Evolutionary conservation across 2,329 filamentous ascomycete genomes (phyloP).

Genomic region (Trichoderma sp.): DNA sequence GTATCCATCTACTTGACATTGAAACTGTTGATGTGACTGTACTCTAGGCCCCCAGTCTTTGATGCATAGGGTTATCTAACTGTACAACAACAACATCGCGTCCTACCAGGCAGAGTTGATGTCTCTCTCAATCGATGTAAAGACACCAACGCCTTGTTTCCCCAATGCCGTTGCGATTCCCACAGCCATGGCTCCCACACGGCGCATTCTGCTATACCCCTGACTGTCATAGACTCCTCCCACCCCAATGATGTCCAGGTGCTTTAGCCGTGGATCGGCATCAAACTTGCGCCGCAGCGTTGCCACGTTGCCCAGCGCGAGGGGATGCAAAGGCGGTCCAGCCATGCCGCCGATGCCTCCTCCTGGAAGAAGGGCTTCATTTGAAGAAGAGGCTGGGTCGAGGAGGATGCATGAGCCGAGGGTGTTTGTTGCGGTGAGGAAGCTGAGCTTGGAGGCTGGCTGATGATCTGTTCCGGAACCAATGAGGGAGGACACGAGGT

Average conservation of each 20-base stretch:
- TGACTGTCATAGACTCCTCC: slow-evolving; percentile 65
- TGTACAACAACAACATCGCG: neutral
- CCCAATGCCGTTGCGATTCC: slow-evolving; percentile 69
- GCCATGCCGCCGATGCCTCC: slow-evolving; percentile 68
- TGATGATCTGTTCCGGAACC: neutral
- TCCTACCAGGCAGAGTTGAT: slow-evolving; percentile 24
- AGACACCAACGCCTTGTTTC: slow-evolving; percentile 58
- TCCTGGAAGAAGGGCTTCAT: slow-evolving; percentile 42
- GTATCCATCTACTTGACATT: neutral
- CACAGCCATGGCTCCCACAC: slow-evolving; percentile 63
- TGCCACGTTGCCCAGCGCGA: slow-evolving; percentile 73
- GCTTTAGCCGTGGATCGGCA: slow-evolving; percentile 41
- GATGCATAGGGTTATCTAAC: neutral
- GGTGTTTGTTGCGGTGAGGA: slow-evolving; percentile 71
- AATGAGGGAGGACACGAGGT: slow-evolving; percentile 51
- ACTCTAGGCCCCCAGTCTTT: neutral
- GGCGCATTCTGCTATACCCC: slow-evolving; percentile 63
- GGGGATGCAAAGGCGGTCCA: slow-evolving; percentile 66
- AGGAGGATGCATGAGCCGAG: slow-evolving; percentile 66
- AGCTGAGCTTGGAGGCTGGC: slow-evolving; percentile 46
- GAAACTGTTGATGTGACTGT: neutral
- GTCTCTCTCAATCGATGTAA: slow-evolving; percentile 51
- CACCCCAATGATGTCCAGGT: slow-evolving; percentile 65
- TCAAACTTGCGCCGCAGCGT: slow-evolving; percentile 61
- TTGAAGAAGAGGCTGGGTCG: slow-evolving; percentile 51